Percentiles rank a stretch among this genome's conserved stretches.
These are phyloP conservation scores for Hortaea sp. DNA, from an alignment of 2,329 filamentous ascomycete genomes.

Conservation along the genomic window DNA sequence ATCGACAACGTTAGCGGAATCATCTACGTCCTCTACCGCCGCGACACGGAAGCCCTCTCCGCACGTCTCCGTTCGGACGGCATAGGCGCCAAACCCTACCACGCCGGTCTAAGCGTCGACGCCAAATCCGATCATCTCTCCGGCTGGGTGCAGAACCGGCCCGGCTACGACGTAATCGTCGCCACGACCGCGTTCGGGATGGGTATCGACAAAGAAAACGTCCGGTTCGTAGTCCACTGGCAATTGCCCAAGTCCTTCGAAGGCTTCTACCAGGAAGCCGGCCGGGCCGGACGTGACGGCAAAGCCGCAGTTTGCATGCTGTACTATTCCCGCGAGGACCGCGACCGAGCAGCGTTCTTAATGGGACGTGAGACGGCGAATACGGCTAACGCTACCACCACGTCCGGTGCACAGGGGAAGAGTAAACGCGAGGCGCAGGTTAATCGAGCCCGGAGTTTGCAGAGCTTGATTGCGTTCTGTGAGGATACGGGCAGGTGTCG, in stretches of 20 bases:
- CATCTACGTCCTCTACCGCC: conserved; percentile 66
- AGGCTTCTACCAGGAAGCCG: conserved; percentile 92
- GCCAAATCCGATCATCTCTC: conserved; percentile 61
- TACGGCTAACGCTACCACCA: conserved; percentile 7
- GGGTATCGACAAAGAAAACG: conserved; percentile 93
- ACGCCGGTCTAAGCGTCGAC: conserved; percentile 55
- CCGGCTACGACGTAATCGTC: conserved; percentile 82
- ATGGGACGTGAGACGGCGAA: conserved; percentile 32
- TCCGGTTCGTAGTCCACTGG: conserved; percentile 93
- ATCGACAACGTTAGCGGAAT: conserved; percentile 61
- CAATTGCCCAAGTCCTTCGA: conserved; percentile 89
- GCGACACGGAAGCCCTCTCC: conserved; percentile 64
- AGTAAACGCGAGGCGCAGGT: conserved; percentile 29
- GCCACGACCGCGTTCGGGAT: conserved; percentile 95
- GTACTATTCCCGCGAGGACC: conserved; percentile 82
- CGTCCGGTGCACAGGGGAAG: conserved; percentile 30
- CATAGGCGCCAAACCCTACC: conserved; percentile 64
- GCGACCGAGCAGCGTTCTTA: conserved; percentile 57
- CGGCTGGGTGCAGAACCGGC: conserved; percentile 62
- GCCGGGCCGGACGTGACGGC: conserved; percentile 79
- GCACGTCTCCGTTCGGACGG: conserved; percentile 55
- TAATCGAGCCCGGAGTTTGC: conserved; percentile 34
- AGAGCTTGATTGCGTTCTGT: conserved; percentile 65
- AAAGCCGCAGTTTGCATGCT: conserved; percentile 79
- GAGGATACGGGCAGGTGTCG: conserved; percentile 65